These are phyloP conservation scores for Auricularia cornea DNA, from an alignment of 768 basidiomycete species.

Conservation along the genomic window DNA sequence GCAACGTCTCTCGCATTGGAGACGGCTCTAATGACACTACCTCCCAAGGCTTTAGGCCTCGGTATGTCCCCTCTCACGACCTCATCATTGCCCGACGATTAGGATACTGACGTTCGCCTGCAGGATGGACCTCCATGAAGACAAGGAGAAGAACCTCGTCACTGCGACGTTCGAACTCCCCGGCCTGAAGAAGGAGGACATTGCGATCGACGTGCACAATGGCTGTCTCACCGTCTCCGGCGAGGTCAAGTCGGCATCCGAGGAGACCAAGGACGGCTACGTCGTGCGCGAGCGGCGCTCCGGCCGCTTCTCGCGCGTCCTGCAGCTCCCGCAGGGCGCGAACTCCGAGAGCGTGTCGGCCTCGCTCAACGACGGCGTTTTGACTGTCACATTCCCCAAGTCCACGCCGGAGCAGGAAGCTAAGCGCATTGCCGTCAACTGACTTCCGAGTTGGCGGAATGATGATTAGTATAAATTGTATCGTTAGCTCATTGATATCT, in stretches of 20 bases:
- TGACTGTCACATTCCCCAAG: slow-evolving; percentile 49
- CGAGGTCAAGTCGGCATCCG: slow-evolving; percentile 24
- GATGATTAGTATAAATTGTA: too few relatives aligned
- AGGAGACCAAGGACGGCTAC: slow-evolving; percentile 28
- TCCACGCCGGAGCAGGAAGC: slow-evolving; percentile 20
- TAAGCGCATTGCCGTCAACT: neutral
- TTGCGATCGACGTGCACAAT: slow-evolving; percentile 30
- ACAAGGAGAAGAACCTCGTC: slow-evolving; percentile 31
- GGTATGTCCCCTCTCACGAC: slow-evolving; percentile 9
- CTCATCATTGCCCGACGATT: neutral
- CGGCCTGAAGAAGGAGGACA: slow-evolving; percentile 41
- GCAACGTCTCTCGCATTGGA: slow-evolving; percentile 9
- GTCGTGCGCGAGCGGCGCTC: slow-evolving; percentile 38
- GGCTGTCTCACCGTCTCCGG: slow-evolving; percentile 29
- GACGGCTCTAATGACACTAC: neutral
- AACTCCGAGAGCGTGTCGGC: slow-evolving; percentile 36
- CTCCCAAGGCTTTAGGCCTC: slow-evolving; percentile 14
- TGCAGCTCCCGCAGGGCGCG: slow-evolving; percentile 40
- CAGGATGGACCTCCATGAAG: slow-evolving; percentile 39
- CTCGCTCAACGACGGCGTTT: slow-evolving; percentile 42
- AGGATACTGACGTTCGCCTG: neutral
- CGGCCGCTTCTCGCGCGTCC: slow-evolving; percentile 41
- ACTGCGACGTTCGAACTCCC: slow-evolving; percentile 51
- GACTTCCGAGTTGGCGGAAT: neutral
- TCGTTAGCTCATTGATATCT: too few relatives aligned